Evolutionary conservation across 2,329 filamentous ascomycete species (phyloP), one percentile per base, ranked within the genome.

Genomic region (Capronia americana): DNA sequence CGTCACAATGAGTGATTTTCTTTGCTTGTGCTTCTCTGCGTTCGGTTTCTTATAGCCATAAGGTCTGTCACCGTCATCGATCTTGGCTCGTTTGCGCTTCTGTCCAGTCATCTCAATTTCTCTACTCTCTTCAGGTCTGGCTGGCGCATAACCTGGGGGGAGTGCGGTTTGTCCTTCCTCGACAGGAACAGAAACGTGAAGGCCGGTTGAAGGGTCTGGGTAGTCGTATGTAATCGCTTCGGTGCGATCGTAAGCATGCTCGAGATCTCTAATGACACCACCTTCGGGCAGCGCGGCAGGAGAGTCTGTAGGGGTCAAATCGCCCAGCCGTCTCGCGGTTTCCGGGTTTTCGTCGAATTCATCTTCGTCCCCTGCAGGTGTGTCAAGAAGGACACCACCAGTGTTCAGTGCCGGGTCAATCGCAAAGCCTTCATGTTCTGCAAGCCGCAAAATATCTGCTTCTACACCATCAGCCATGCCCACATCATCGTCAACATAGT

Each of bases 401-500:
- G 38, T 23, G 32, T 7, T 58, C 61, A 83, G 70, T 1, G 78
- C 76, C 14, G 81, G 81, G 66, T 83, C 81, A 61, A 83, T 77
- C 0, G 80, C 79, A 46, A 82, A 78, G 8, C 75, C 74, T 65
- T 73, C 71, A 23, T 72, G 71, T 57, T 72, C 55, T 12, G 72
- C 73, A 11, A 73, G 62, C 23, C 61, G 61, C 14, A 73, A 65
- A 41, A 73, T 34, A 8, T 61, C 56, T 12, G 65, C 63, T 59
- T 68, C 68, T 48, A 68, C 60, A 55, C 57, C 38, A 44, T 66
- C 61, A 30, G 61, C 30, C 20, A 63, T 55, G 2, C 55, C 57
- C 4, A 26, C 58, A 32, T 82, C 79, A 17, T 84, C 79, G 41
- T 79, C 76, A 38, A 80, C 77, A 44, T 79, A 75, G 26, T 83